A percentile compares a stretch with the other conserved stretches of the same genome.
These are phyloP conservation scores for Rheum nobile DNA, from an alignment of 148 eudicot genomes.

Conservation along the genomic window DNA sequence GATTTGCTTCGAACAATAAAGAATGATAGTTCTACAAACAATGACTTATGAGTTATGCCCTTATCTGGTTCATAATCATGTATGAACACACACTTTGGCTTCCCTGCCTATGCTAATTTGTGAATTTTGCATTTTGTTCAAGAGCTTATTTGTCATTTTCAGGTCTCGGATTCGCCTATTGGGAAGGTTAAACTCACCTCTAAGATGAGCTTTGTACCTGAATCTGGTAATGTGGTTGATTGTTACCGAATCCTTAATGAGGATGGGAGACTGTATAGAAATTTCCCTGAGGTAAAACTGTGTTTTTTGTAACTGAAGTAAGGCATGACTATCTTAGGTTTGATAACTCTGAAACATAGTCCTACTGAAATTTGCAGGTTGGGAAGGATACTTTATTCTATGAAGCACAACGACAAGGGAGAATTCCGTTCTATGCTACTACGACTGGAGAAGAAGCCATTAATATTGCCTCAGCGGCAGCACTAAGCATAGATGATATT, in stretches of 20 bases:
- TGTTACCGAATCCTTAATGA: conserved; percentile 68
- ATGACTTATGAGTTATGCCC: background rate
- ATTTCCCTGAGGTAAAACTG: conserved; percentile 24
- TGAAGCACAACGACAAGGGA: conserved; percentile 81
- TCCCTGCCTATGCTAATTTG: too few relatives aligned
- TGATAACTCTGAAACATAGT: background rate
- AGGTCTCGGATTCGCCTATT: conserved; percentile 60
- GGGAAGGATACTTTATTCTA: conserved; percentile 47
- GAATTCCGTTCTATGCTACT: conserved; percentile 66
- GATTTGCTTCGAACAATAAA: background rate
- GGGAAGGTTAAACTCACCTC: conserved; percentile 43
- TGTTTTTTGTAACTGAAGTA: background rate
- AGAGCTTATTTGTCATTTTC: background rate
- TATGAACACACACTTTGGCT: background rate
- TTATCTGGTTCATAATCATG: background rate
- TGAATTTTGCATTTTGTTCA: background rate
- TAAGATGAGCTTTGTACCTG: conserved; percentile 47
- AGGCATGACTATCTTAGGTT: background rate
- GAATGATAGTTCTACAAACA: background rate
- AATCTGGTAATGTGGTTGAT: conserved; percentile 22
- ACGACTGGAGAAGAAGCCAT: conserved; percentile 72
- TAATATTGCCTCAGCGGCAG: conserved; percentile 75
- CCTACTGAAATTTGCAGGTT: conserved; percentile 22
- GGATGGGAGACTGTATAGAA: conserved; percentile 30
- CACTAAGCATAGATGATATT: conserved; percentile 50